Evolutionary conservation across 2,329 filamentous ascomycete species (phyloP), one percentile per base, ranked within the genome.

Genomic region (Apiospora hydei): DNA sequence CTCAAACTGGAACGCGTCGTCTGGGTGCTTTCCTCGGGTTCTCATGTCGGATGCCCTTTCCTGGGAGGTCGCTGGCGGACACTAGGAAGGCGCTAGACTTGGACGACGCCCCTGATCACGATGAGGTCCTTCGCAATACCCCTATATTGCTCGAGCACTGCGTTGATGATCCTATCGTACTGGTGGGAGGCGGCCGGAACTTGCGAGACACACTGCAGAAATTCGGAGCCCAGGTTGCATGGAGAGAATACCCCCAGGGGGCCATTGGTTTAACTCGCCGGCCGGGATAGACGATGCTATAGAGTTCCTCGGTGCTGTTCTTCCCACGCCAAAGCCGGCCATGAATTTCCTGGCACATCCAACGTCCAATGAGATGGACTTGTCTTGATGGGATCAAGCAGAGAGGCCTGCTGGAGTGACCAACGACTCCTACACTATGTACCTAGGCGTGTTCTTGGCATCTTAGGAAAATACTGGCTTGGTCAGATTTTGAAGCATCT

Each of bases 71-170:
- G 13, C 74, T 79, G 1, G 64, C 71, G 8, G 73, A 76, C 61
- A 77, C 57, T 21, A 64, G 53, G 53, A 38, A 38, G 53, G 53
- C n/a, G 10, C 18, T 64, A 18, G 68, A 73, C 1, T 61, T 84
- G 8, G 73, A 77, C 1, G 74, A 72, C 24, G 78, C 71, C 1
- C 76, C 80, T 1, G 41, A 71, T 2, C 71, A 72, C 14, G 72
- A 80, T 66, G 73, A 75, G 4, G 79, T 83, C 0, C 5, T 87
- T 16, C 73, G 76, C 26, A 79, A 81, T 8, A 87, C 85, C 53
- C 85, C 85, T 0, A 74, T 87, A 21, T 75, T 88, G 68, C 77
- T 88, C 2, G 81, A 87, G 74, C 86, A 88, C 74, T 87, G 84
- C 69, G 74, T 74, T 4, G 82, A 88, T 64, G 86, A 87, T 70